Percentiles rank a stretch among this genome's conserved stretches.
Conservation (phyloP, 345 rosid species). For the Brassica rapa region DNA sequence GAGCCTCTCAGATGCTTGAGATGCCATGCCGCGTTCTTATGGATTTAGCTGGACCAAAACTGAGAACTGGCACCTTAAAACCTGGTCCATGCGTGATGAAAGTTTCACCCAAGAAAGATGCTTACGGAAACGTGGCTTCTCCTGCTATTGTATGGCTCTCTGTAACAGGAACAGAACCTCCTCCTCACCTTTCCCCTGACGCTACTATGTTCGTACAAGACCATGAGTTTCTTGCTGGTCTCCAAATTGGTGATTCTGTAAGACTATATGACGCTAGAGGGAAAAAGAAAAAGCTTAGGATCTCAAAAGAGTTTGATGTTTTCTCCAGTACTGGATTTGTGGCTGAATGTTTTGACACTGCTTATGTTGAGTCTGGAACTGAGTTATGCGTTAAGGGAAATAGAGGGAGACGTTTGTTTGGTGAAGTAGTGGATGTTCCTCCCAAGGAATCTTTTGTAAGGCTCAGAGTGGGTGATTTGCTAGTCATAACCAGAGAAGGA, state of each 20-base stretch:
- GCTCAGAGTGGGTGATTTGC: constrained; percentile 63
- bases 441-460: constrained; percentile 52
- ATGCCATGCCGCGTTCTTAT: constrained; percentile 65
- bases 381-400: constrained; percentile 48
- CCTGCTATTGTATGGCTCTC: constrained; percentile 69
- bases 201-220: constrained; percentile 49
- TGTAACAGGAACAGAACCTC: constrained; percentile 52
- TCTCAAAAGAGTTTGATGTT: constrained; percentile 49
- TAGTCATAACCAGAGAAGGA: constrained; percentile 52
- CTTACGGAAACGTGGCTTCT: constrained; percentile 51
- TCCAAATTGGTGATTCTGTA: constrained; percentile 54
- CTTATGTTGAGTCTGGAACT: constrained; percentile 62
- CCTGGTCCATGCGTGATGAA: constrained; percentile 66
- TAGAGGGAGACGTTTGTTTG: constrained; percentile 51
- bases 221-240: constrained; percentile 45
- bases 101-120: constrained; percentile 60
- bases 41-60: constrained; percentile 83
- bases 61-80: constrained; percentile 56
- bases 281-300: constrained; percentile 53
- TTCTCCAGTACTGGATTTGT: constrained; percentile 56
- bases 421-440: constrained; percentile 60
- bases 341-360: constrained; percentile 57
- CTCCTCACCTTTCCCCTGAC: constrained; percentile 58
- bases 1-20: constrained; percentile 59
- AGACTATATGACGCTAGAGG: constrained; percentile 60